Base-by-base conservation (phyloP, 1,139 yeast genomes). In the Geotrichum candidum region DNA sequence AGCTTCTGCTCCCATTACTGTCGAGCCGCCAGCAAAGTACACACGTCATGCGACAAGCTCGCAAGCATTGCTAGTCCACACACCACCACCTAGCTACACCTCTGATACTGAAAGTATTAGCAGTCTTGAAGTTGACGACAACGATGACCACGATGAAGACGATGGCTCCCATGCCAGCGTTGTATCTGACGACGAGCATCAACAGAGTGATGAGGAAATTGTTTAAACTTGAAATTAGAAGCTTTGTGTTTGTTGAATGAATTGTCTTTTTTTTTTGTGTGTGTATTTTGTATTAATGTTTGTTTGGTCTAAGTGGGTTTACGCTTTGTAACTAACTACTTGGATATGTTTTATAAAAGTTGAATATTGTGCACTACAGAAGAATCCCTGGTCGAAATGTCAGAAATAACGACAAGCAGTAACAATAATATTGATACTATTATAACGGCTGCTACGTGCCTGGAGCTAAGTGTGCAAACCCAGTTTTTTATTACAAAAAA, bases 21-120 rank as follows among this genome's bases (percentile, higher is more conserved):
- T 35, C 23, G 51, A 31, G 31, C 48, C 46, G 45, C 63, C 33
- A 2, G 53, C 54, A 5, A 56, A 52, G 27, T 56, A 53, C 27
- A 45, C 54, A 7, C 48, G 56, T 48, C 57, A 58, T n/a, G 54
- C 63, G 18, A 35, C 66, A 60, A n/a, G 65, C 60, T 25, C 66
- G 29, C 60, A 53, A 25, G 54, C 61, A 3, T 35, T 59, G 52
- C 23, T 59, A 27, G 57, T 45, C 25, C 62, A 56, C 25, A 59
- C 70, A 2, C 71, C 70, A 9, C 72, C 72, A 2, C 72, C 72
- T 2, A 67, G 71, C 55, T 69, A 69, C 61, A 60, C 66, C 1
- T 68, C 71, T 1, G 68, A 67, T 41, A 65, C 61, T 7, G 64
- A 64, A 22, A 55, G 63, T 23, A 25, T 52, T 9, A 52, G 54